Evolutionary conservation across 2,329 filamentous ascomycete genomes (phyloP).

Genomic region (Aureobasidium lini): DNA sequence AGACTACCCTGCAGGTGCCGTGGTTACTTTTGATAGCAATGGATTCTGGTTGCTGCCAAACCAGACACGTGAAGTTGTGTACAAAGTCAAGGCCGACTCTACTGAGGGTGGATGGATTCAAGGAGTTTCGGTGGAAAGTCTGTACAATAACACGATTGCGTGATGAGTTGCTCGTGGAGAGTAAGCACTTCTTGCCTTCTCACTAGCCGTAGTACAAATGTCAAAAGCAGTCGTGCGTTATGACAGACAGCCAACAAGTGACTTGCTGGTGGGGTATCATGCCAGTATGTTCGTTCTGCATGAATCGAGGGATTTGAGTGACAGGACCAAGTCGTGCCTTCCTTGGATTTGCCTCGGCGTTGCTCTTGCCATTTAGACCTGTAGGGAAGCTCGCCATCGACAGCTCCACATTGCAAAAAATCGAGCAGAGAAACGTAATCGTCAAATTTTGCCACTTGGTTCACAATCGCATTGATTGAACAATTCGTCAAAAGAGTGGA

Average conservation of each 20-base stretch:
- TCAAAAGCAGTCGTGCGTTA: too few relatives aligned
- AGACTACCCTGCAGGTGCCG: conserved; percentile 42
- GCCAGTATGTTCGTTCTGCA: too few relatives aligned
- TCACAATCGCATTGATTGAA: neutral
- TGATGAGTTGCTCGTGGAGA: neutral
- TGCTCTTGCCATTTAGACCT: neutral
- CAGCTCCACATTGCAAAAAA: neutral
- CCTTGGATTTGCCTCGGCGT: neutral
- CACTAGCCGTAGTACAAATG: too few relatives aligned
- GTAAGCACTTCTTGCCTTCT: too few relatives aligned
- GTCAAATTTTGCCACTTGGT: neutral
- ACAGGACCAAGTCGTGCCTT: neutral
- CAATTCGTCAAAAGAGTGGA: neutral
- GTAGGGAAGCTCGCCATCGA: neutral
- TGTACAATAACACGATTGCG: conserved; percentile 41
- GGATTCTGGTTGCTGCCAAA: conserved; percentile 44
- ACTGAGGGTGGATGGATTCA: conserved; percentile 37
- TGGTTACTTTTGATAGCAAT: conserved; percentile 48
- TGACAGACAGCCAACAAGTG: too few relatives aligned
- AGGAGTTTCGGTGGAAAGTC: conserved; percentile 43
- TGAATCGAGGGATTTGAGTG: too few relatives aligned
- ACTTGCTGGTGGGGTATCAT: too few relatives aligned
- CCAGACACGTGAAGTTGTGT: conserved; percentile 38
- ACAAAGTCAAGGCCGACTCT: conserved; percentile 40
- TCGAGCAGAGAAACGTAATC: neutral